phyloP scores from a whole-genome alignment of 1,284 basidiomycete genomes.

The Ceratobasidium sp. region DNA sequence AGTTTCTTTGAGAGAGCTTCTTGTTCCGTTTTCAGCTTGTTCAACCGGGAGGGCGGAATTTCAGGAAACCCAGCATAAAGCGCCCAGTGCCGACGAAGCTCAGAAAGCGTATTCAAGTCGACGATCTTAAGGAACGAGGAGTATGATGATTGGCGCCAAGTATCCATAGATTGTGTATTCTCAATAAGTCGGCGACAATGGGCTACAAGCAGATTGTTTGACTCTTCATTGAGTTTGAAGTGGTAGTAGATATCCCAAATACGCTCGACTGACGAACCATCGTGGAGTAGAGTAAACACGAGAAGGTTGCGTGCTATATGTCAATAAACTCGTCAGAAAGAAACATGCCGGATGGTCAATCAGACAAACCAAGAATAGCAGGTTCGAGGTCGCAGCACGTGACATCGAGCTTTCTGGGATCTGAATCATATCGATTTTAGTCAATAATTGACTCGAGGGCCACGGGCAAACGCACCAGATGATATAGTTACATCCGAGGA shows the following conservation, averaged over 20 bases:
- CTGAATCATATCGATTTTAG: slow-evolving; percentile 55
- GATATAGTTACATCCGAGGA: not conserved
- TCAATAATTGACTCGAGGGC: too few relatives aligned
- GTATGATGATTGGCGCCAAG: slow-evolving; percentile 64
- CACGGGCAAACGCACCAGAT: not conserved
- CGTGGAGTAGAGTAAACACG: slow-evolving; percentile 58
- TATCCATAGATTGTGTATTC: slow-evolving; percentile 57
- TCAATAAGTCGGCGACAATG: slow-evolving; percentile 65
- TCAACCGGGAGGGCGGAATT: slow-evolving; percentile 36
- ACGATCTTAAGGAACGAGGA: slow-evolving; percentile 59
- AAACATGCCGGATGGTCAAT: not conserved
- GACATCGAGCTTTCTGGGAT: slow-evolving; percentile 63
- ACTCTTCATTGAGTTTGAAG: slow-evolving; percentile 63
- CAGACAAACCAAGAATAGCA: slow-evolving; percentile 65
- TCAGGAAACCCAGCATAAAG: slow-evolving; percentile 56
- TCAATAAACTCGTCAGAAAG: not conserved
- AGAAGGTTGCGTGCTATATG: slow-evolving; percentile 62
- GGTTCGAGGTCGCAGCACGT: slow-evolving; percentile 74
- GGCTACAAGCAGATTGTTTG: slow-evolving; percentile 59
- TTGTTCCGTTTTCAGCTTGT: slow-evolving; percentile 41
- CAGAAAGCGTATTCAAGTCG: slow-evolving; percentile 59
- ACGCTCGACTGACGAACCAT: slow-evolving; percentile 51
- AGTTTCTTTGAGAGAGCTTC: slow-evolving; percentile 38
- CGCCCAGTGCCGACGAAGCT: slow-evolving; percentile 63
- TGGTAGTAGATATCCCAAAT: slow-evolving; percentile 75